Base-by-base conservation (phyloP, 257 asterid species). In the Solanum habrochaites region DNA sequence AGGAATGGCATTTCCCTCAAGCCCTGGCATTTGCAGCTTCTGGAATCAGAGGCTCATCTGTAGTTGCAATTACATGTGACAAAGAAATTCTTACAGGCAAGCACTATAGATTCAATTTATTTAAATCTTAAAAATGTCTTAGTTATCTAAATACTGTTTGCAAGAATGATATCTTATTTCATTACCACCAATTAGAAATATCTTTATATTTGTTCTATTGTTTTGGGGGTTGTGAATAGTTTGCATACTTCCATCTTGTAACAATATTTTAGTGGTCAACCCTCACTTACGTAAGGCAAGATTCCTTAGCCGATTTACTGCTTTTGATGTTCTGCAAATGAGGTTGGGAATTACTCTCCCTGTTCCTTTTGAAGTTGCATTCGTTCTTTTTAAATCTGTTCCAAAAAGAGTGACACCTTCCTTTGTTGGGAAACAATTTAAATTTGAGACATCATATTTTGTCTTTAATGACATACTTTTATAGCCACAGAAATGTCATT, bases 51-150 rank as follows among this genome's bases (percentile, higher is more conserved):
- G 92, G 96, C 90, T 90, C 96, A 21, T 91, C 91, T 21, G 89
- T 97, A 85, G 98, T 94, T 88, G 93, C 98, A 82, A 94, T 97
- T 89, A 93, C 98, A 84, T 89, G 93, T 91, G 95, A 95, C 91
- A 92, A 89, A 91, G 99, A 97, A 91, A 94, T 95, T 89, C 93
- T 97, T 87, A 97, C 98, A 71, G 99, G 99, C 95, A 89, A 91
- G 93, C 73, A 69, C 29, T 49, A 67, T 47, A n/a, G 47, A 35
- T 40, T 37, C 83, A 23, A 56, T 20, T 60, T 86, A 31, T 69
- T 42, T 62, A 58, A 31, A 80, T 49, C 12, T 80, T 6, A 49
- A 80, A 66, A 49, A 18, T 4, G 2, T 47, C 66, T 9, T 47
- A 49, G 67, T 80, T 80, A 29, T 80, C 20, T 8, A 80, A 45